Percentiles rank a stretch among this genome's conserved stretches.
Conservation (phyloP, 768 basidiomycete genomes). For the Kwoniella shandongensis region DNA sequence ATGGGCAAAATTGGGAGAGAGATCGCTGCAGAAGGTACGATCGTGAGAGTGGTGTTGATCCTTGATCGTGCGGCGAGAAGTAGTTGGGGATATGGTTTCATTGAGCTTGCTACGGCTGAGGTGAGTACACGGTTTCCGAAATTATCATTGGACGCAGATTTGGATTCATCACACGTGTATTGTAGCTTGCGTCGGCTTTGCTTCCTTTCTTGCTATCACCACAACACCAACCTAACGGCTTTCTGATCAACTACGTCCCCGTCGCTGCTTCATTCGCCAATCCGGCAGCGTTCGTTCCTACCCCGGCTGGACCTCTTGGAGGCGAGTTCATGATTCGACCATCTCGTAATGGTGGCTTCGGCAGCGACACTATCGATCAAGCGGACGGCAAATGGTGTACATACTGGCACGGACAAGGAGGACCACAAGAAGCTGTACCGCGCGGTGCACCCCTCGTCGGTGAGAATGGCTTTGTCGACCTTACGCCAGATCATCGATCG, state of each 20-base stretch:
- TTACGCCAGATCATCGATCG: slow-evolving; percentile 27
- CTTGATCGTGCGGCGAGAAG: slow-evolving; percentile 79
- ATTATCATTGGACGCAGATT: slow-evolving; percentile 9
- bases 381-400: slow-evolving; percentile 32
- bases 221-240: slow-evolving; percentile 84
- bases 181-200: slow-evolving; percentile 79
- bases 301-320: slow-evolving; percentile 35
- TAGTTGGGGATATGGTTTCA: slow-evolving; percentile 91
- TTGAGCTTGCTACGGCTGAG: slow-evolving; percentile 81
- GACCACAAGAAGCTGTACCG: slow-evolving; percentile 32
- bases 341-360: slow-evolving; percentile 37
- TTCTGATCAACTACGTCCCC: slow-evolving; percentile 82
- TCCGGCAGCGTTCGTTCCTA: slow-evolving; percentile 79
- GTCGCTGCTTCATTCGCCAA: slow-evolving; percentile 92
- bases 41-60: slow-evolving; percentile 82
- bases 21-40: slow-evolving; percentile 77
- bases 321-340: slow-evolving; percentile 32
- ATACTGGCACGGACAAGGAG: slow-evolving; percentile 88
- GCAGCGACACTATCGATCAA: slow-evolving; percentile 32
- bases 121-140: slow-evolving; percentile 56
- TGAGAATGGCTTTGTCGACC: slow-evolving; percentile 24
- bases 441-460: slow-evolving; percentile 15
- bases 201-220: slow-evolving; percentile 85
- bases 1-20: slow-evolving; percentile 28
- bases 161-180: not conserved